Evolutionary conservation across 2,329 filamentous ascomycete species (phyloP), one percentile per base, ranked within the genome.

Genomic region (Myriosclerotinia curreyana): DNA sequence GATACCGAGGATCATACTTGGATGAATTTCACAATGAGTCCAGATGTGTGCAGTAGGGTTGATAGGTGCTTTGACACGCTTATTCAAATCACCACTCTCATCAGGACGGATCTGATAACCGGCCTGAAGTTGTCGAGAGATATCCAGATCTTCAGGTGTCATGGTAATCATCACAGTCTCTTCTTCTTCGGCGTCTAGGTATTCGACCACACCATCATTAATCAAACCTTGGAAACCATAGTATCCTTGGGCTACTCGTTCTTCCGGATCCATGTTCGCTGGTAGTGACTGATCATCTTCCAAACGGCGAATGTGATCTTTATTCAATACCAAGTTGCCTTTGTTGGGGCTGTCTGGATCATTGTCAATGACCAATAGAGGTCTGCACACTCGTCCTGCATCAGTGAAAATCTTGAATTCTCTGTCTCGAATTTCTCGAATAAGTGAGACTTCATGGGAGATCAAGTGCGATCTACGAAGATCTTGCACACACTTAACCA

Each of bases 321-420:
- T 96, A 70, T 86, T 95, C 64, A 98, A 81, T 14, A 93, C 86
- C 49, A 99, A 80, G 36, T 86, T 86, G 61, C 92, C 93, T 74
- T 87, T 85, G 67, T 91, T 91, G 7, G 83, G 78, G 68, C 91
- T 91, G 64, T 89, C 87, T 12, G 81, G 79, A 64, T 96, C 88
- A 72, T 94, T 95, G 71, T 98, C 92, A 46, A 99, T 90, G 14
- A 96, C 93, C 75, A 96, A 98, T 6, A 98, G 80, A 0, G 95
- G 95, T 68, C 95, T 86, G 82, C 95, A 96, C 62, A 99, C 93
- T 76, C 95, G 88, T 36, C 95, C 95, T 50, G 94, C 94, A 76
- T 99, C 95, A 3, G 94, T 98, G 76, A 98, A 97, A 71, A 99
- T 94, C 78, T 96, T 96, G 83, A 99, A 97, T 76, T 99, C 95